A percentile compares a stretch with the other conserved stretches of the same genome.
These are phyloP conservation scores for Sophora flavescens DNA, from an alignment of 306 rosid genomes.

Conservation along the genomic window DNA sequence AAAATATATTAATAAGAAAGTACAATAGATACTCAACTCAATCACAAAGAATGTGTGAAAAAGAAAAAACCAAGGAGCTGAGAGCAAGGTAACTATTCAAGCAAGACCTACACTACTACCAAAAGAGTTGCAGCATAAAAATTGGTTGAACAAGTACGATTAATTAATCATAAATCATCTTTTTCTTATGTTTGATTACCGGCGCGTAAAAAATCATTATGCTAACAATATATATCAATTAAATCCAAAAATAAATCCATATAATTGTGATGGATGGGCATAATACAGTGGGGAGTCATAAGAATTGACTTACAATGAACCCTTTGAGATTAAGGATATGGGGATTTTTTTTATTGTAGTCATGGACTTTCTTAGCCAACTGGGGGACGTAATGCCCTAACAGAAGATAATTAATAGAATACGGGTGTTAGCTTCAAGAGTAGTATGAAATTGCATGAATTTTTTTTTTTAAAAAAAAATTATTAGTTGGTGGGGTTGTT, in stretches of 20 bases:
- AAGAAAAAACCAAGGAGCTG: too few species aligned
- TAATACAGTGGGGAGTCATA: background rate
- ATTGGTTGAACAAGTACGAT: too few species aligned
- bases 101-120: too few species aligned
- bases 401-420: background rate
- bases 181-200: too few species aligned
- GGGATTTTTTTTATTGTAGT: slow-evolving; percentile 65
- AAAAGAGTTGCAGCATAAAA: too few species aligned
- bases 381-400: slow-evolving; percentile 91
- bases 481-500: background rate
- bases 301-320: slow-evolving; percentile 62
- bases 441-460: slow-evolving; percentile 39
- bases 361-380: slow-evolving; percentile 67
- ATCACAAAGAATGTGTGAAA: too few species aligned
- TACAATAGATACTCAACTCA: too few species aligned
- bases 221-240: too few species aligned
- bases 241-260: background rate
- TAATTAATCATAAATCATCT: too few species aligned
- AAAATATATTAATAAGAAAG: too few species aligned
- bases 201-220: too few species aligned
- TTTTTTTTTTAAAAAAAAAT: background rate
- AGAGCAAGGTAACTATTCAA: too few species aligned
- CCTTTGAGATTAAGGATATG: slow-evolving; percentile 74
- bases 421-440: background rate
- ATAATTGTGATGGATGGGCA: background rate